Evolutionary conservation across 2,329 filamentous ascomycete genomes (phyloP), one percentile per base, ranked within the genome.

Genomic region (Trichoderma koningii): DNA sequence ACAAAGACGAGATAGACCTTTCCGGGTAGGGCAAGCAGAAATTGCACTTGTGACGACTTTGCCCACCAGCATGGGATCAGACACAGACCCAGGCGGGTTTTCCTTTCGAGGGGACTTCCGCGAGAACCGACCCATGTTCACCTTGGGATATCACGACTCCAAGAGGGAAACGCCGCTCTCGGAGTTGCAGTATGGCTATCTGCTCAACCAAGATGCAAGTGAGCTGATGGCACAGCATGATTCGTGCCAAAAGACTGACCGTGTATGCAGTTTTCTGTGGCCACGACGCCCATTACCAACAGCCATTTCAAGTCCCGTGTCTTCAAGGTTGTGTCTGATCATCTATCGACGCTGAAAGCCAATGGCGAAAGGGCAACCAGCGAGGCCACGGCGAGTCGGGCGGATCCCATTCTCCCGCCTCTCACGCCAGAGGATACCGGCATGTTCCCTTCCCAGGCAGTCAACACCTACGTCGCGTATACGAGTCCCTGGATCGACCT

Each of bases 401-500:
- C 83, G 50, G 83, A 83, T 67, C 87, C 85, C 17, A 85, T 86
- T 57, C 81, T 87, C 34, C 84, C 84, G 12, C 88, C 93, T 48
- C 80, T 99, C 69, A 91, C 89, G 0, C 89, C 92, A 12, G 85
- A 90, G 67, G 93, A 97, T 74, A 93, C 92, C 0, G 86, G 84
- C 21, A 80, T 95, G 63, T 87, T 87, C 55, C 91, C 91, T 5
- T 85, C 84, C 65, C 83, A 86, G 15, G 84, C 84, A 68, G 86
- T 93, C 67, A 87, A 87, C 68, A 90, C 93, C 60, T 82, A 95
- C 66, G 84, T 96, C 55, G 91, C 88, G 15, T 89, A 90, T 65
- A 87, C 87, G n/a, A 97, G 93, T 76, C 86, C 92, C 6, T 98
- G 94, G 94, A 94, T 97, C 69, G 93, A 98, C 74, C 80, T 98